phyloP scores from a whole-genome alignment of 176 grass and related monocot species.

The Eragrostis curvula region DNA sequence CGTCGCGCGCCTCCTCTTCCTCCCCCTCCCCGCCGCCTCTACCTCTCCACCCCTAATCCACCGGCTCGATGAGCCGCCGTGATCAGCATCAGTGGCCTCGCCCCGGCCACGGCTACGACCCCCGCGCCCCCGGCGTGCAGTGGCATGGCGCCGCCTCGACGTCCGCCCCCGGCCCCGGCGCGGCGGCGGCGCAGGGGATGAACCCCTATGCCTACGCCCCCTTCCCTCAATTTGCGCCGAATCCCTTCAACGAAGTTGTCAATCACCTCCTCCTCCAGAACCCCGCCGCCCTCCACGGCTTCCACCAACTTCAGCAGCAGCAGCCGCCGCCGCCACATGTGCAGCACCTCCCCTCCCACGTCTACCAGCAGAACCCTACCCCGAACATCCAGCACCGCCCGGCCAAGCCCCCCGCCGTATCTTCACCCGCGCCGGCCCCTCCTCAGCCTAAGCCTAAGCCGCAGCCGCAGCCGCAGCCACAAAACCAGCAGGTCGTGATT shows the following conservation, averaged over 20 bases:
- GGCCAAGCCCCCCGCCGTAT: neutral
- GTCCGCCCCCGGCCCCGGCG: conserved; percentile 19
- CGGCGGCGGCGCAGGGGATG: conserved; percentile 33
- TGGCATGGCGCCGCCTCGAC: conserved; percentile 36
- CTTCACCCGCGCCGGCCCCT: neutral
- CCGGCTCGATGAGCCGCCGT: conserved; percentile 35
- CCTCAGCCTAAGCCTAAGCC: neutral
- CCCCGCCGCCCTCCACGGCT: conserved; percentile 39
- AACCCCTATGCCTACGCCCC: conserved; percentile 48
- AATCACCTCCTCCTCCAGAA: conserved; percentile 58
- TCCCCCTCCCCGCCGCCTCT: neutral
- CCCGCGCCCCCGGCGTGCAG: conserved; percentile 10
- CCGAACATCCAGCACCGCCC: conserved; percentile 4
- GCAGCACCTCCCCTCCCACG: conserved; percentile 4
- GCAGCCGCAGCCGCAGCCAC: conserved; percentile 4
- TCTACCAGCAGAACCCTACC: conserved; percentile 44
- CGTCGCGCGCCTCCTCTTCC: conserved; percentile 25
- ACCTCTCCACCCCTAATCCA: neutral
- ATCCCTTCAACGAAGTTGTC: conserved; percentile 32
- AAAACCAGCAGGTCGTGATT: conserved; percentile 35
- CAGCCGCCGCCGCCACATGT: neutral
- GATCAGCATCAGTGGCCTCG: conserved; percentile 19
- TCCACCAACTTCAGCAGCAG: conserved; percentile 36
- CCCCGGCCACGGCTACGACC: conserved; percentile 19
- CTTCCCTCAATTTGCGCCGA: conserved; percentile 50